Base-by-base conservation (phyloP, 257 asterid genomes). In the Plantago ovata region DNA sequence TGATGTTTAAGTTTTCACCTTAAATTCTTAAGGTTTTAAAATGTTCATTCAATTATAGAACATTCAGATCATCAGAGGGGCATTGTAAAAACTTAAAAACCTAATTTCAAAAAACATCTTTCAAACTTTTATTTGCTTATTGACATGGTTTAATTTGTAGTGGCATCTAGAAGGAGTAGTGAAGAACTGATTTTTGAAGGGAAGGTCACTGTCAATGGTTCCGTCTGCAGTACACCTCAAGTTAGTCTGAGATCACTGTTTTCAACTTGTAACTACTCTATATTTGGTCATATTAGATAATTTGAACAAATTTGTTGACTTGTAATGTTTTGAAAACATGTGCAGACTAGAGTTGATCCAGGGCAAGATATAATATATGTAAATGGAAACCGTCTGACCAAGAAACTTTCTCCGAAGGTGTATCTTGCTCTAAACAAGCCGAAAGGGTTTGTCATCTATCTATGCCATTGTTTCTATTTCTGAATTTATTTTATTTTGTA, bases 361-460 rank as follows among this genome's bases (percentile, higher is more conserved):
- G 86, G 77, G 32, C 76, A 69, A 72, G 99, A 93, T 76, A 55
- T 89, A 48, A 86, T 93, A 56, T 93, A 86, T 69, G 99, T 93
- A 33, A 86, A 86, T 61, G 99, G 97, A 28, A 80, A 56, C 62
- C 91, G 97, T 21, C 74, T 93, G 63, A 61, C 97, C 14, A 89
- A 82, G 83, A 89, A 83, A 72, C 84, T 93, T 68, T 95, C 99
- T 58, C 94, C 90, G 19, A 93, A 93, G 81, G 85, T 93, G 58
- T 89, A 89, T 78, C 74, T 93, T 76, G 99, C 97, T 32, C 72
- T 93, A 22, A 93, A 93, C 91, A 93, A 93, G 82, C 99, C 99
- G 14, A 93, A 93, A 76, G 99, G 99, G 98, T 92, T 63, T 39
- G 95, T 67, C 43, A 32, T 60, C 73, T 68, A 38, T 56, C 19